Evolutionary conservation across 228 moss, liverwort and hornwort genomes (phyloP).

Genomic region (Sphagnum fallax): DNA sequence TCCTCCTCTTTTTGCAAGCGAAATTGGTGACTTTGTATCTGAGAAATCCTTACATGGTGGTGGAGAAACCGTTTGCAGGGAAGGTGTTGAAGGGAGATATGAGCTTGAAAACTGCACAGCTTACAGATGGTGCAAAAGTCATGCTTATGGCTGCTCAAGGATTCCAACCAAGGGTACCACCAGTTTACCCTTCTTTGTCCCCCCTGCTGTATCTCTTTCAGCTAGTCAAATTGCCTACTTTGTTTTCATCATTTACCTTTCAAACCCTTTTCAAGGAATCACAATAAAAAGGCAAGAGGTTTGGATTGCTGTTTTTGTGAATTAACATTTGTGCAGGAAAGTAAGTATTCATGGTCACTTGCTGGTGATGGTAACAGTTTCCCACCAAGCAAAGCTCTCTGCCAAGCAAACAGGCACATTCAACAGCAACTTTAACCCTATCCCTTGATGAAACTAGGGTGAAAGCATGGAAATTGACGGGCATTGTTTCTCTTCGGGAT

Average conservation of each 20-base stretch:
- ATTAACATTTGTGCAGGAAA: no score
- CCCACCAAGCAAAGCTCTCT: slow-evolving; percentile 28
- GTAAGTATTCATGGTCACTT: no score
- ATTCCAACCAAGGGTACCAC: slow-evolving; percentile 76
- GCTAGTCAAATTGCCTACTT: not conserved
- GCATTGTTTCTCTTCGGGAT: slow-evolving; percentile 87
- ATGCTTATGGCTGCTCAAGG: slow-evolving; percentile 97
- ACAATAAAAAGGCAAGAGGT: not conserved
- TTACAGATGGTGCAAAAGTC: slow-evolving; percentile 75
- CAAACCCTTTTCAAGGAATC: not conserved
- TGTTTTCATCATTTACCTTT: not conserved
- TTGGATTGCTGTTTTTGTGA: not conserved
- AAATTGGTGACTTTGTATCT: not conserved
- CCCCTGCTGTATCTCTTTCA: not conserved
- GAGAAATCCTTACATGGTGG: not conserved
- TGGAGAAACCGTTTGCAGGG: slow-evolving; percentile 28
- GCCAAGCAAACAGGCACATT: slow-evolving; percentile 41
- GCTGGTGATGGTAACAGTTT: slow-evolving; percentile 20
- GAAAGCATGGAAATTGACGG: slow-evolving; percentile 90
- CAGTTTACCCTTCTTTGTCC: not conserved
- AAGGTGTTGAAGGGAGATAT: slow-evolving; percentile 71
- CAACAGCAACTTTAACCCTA: slow-evolving; percentile 35
- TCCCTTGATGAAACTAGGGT: slow-evolving; percentile 67
- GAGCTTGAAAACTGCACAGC: slow-evolving; percentile 52
- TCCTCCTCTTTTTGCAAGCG: not conserved